Conservation (phyloP, 352 stramenopile genomes). For the Pythium pyrilobum region DNA sequence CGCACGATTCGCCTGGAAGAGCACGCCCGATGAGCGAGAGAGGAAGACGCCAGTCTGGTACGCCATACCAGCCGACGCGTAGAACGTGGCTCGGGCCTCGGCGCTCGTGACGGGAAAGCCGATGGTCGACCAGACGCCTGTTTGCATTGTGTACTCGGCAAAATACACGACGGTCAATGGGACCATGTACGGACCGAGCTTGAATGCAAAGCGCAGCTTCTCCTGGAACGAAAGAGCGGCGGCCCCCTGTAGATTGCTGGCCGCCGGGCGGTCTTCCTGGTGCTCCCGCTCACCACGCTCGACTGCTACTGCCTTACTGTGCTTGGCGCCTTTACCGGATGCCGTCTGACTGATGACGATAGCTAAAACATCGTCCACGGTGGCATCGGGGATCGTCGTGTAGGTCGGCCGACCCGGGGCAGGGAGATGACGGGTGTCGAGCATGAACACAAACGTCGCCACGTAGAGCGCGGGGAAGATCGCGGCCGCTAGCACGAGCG, state of each 20-base stretch:
- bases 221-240: slow-evolving; percentile 44
- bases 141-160: slow-evolving; percentile 93
- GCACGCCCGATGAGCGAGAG: slow-evolving; percentile 81
- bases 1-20: slow-evolving; percentile 65
- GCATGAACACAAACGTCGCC: slow-evolving; percentile 52
- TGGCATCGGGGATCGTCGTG: slow-evolving; percentile 6
- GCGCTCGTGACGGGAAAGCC: slow-evolving; percentile 86
- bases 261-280: neutral
- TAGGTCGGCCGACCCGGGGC: slow-evolving; percentile 30
- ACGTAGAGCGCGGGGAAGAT: slow-evolving; percentile 68
- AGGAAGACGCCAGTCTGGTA: slow-evolving; percentile 94
- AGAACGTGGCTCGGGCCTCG: slow-evolving; percentile 80
- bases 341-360: slow-evolving; percentile 16
- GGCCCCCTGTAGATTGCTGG: neutral
- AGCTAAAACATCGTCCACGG: neutral
- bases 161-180: slow-evolving; percentile 91
- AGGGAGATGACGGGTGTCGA: slow-evolving; percentile 48
- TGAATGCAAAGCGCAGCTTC: slow-evolving; percentile 69
- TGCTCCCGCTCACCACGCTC: neutral
- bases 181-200: slow-evolving; percentile 88
- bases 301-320: too few species aligned
- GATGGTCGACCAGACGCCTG: slow-evolving; percentile 91
- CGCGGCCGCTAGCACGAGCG: slow-evolving; percentile 39
- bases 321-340: slow-evolving; percentile 9
- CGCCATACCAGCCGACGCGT: slow-evolving; percentile 83